Evolutionary conservation across 73 alveolate species (phyloP).

Genomic region (Blepharisma stoltei): DNA sequence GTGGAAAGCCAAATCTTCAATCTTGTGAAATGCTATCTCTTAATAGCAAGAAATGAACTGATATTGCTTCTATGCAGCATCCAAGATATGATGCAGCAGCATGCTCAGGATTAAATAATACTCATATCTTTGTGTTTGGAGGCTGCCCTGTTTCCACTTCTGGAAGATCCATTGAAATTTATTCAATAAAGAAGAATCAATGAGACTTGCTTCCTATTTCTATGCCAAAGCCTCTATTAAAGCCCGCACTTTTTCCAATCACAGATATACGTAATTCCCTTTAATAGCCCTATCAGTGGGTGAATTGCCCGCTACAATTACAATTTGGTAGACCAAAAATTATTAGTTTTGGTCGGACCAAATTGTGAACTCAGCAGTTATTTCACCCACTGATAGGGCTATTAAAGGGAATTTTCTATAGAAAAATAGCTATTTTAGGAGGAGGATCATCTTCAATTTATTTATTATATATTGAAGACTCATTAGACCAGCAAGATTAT

Average conservation of each 20-base stretch:
- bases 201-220: slow-evolving; percentile 23
- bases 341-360: too few relatives aligned
- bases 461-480: slow-evolving; percentile 9
- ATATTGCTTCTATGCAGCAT: slow-evolving; percentile 28
- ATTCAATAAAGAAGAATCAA: not conserved
- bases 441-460: not conserved
- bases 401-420: too few relatives aligned
- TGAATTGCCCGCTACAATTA: too few relatives aligned
- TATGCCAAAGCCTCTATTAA: slow-evolving; percentile 15
- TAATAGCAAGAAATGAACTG: not conserved
- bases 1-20: slow-evolving; percentile 23
- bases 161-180: slow-evolving; percentile 10
- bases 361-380: too few relatives aligned
- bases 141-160: slow-evolving; percentile 11
- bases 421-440: slow-evolving; percentile 25
- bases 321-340: too few relatives aligned
- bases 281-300: too few relatives aligned
- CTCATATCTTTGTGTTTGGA: slow-evolving; percentile 25
- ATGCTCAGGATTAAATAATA: not conserved
- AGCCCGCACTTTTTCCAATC: not conserved
- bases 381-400: too few relatives aligned
- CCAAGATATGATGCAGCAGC: slow-evolving; percentile 29
- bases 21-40: slow-evolving; percentile 23
- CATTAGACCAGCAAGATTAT: slow-evolving; percentile 26
- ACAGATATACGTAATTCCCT: too few relatives aligned